A percentile compares a stretch with the other conserved stretches of the same genome.
Conservation (phyloP, 306 rosid genomes). For the Cicer bijugum region DNA sequence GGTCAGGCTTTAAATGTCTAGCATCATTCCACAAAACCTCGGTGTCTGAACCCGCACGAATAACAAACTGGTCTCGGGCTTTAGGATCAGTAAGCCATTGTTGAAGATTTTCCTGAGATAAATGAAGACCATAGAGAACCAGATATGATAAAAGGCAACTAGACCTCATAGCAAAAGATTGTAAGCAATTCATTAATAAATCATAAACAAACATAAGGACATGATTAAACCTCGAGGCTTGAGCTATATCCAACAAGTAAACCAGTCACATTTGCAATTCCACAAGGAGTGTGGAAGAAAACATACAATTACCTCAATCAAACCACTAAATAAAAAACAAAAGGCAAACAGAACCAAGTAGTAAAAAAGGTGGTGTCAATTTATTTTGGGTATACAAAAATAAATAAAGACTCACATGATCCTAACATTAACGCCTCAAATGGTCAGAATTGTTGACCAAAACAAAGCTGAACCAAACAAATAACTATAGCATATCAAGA, state of each 20-base stretch:
- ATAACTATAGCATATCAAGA: not conserved
- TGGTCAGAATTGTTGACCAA: not conserved
- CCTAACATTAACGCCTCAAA: not conserved
- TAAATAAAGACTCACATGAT: not conserved
- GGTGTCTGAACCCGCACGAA: constrained; percentile 84
- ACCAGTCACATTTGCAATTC: not conserved
- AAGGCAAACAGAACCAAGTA: not conserved
- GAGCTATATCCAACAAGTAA: not conserved
- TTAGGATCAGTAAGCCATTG: constrained; percentile 91
- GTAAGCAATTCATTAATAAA: constrained; percentile 4
- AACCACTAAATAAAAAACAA: not conserved
- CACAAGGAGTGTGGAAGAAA: constrained; percentile 20
- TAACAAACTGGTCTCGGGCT: constrained; percentile 91
- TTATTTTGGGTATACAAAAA: not conserved
- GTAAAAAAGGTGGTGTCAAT: not conserved
- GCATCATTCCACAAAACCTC: constrained; percentile 96
- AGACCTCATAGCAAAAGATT: not conserved
- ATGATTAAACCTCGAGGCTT: not conserved
- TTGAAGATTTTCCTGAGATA: constrained; percentile 77
- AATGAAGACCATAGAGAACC: not conserved
- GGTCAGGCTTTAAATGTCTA: constrained; percentile 78
- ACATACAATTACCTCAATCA: not conserved
- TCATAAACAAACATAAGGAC: not conserved
- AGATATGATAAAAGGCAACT: constrained; percentile 20
- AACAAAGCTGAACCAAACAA: not conserved